These are phyloP conservation scores for Gossypium trilobum DNA, from an alignment of 441 rosid species.

Conservation along the genomic window DNA sequence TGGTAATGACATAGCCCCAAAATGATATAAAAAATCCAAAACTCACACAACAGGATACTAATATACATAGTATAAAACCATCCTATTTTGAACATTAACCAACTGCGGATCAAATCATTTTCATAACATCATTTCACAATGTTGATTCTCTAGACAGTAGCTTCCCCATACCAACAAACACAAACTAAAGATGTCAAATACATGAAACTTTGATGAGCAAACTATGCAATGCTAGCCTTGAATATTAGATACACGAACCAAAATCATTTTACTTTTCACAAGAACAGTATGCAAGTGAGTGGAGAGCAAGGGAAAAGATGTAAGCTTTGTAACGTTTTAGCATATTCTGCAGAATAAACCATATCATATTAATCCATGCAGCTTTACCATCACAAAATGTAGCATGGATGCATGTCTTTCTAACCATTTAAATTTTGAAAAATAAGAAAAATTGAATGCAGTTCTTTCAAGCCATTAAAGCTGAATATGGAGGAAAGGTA, in stretches of 20 bases:
- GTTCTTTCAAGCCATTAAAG: too few relatives aligned
- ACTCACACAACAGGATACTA: not conserved
- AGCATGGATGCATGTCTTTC: too few relatives aligned
- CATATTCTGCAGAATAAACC: not conserved
- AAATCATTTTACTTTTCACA: not conserved
- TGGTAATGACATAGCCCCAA: not conserved
- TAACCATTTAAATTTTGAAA: too few relatives aligned
- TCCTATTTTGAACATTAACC: not conserved
- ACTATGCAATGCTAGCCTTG: not conserved
- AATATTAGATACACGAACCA: not conserved
- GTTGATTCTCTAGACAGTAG: not conserved
- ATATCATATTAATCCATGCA: not conserved
- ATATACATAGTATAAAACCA: not conserved
- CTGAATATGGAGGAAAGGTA: too few relatives aligned
- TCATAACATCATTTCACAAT: not conserved
- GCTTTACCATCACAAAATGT: not conserved
- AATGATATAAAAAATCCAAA: not conserved
- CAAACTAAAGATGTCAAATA: not conserved
- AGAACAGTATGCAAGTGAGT: not conserved
- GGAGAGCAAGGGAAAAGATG: not conserved
- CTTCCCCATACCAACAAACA: not conserved
- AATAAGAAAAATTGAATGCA: too few relatives aligned
- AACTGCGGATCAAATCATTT: not conserved
- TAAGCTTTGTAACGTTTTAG: not conserved
- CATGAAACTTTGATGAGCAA: not conserved